A percentile compares a stretch with the other conserved stretches of the same genome.
phyloP scores from a whole-genome alignment of 2,329 filamentous ascomycete genomes.

The Aspergillus glaucus region DNA sequence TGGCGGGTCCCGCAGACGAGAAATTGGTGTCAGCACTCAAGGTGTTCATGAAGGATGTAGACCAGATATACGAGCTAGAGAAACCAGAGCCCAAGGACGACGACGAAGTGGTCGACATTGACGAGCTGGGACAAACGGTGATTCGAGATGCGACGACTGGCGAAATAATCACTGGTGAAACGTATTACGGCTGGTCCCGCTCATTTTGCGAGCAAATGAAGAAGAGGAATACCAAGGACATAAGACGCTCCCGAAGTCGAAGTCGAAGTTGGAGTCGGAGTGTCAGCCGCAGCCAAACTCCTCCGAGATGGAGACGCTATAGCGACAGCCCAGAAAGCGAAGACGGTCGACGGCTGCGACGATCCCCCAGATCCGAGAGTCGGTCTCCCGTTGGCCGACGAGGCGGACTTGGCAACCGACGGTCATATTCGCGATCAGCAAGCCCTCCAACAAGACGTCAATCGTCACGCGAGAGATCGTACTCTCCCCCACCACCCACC shows the following conservation, averaged over 20 bases:
- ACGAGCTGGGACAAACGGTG: slow-evolving; percentile 66
- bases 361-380: slow-evolving; percentile 19
- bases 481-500: slow-evolving; percentile 24
- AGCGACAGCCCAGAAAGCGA: slow-evolving; percentile 31
- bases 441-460: slow-evolving; percentile 16
- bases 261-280: slow-evolving; percentile 42
- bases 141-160: slow-evolving; percentile 61
- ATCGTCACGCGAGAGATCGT: slow-evolving; percentile 25
- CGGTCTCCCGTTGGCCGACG: slow-evolving; percentile 22
- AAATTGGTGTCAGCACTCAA: slow-evolving; percentile 63
- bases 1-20: slow-evolving; percentile 61
- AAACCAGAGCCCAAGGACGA: slow-evolving; percentile 40
- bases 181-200: slow-evolving; percentile 84
- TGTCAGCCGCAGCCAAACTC: slow-evolving; percentile 46
- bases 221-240: slow-evolving; percentile 26
- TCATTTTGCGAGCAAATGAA: slow-evolving; percentile 79
- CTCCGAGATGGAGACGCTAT: slow-evolving; percentile 27
- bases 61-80: slow-evolving; percentile 58
- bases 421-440: slow-evolving; percentile 24
- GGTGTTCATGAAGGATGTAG: slow-evolving; percentile 61
- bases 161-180: slow-evolving; percentile 59
- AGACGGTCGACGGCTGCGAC: slow-evolving; percentile 21
- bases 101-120: slow-evolving; percentile 55
- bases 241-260: slow-evolving; percentile 19
- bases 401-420: slow-evolving; percentile 9